Base-by-base conservation (phyloP, 805 yeast species). In the Ogataea henricii region DNA sequence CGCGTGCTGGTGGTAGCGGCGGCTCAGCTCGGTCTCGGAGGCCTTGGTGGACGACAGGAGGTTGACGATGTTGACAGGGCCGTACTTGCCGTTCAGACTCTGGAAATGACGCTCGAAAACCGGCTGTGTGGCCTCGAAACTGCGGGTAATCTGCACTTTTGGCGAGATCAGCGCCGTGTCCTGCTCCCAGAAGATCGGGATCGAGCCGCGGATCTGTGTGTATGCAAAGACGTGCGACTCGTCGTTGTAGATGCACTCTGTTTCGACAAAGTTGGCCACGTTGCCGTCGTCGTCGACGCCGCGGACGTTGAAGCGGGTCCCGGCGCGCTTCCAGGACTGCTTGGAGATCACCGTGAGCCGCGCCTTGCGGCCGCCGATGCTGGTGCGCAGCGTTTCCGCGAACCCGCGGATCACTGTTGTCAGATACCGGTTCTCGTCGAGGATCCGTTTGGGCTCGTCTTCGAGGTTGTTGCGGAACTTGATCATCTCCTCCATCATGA, bases 141-240 rank as follows among this genome's bases (percentile, higher is more conserved):
- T 87, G 58, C 99, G 76, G 0, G 97, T 90, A 10, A 94, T 77
- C 35, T 85, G 85, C 42, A 92, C 90, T 62, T 91, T 94, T 18
- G 97, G 96, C 52, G 88, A 84, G n/a, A 94, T 79, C 51, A 92
- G 70, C 3, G 96, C 87, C 1, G 95, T 82, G 60, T 91, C 97
- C 67, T 94, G 99, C 65, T 94, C 99, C 99, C 99, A 94, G 60
- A 94, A 94, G 1, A 92, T 77, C 0, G 99, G 99, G 3, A 94
- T 91, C 16, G 96, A 86, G 9, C 99, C 99, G 64, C 99, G 76
- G n/a, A 94, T 82, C 66, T 91, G 96, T 0, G 86, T 79, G 65
- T 84, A 91, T 1, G 97, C 82, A 63, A 81, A 90, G 6, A 73
- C 79, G 70, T 67, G 78, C 60, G 62, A 69, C 60, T 58, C 67